These are phyloP conservation scores for Solanum hybrid DNA, from an alignment of 305 asterid genomes.

Conservation along the genomic window DNA sequence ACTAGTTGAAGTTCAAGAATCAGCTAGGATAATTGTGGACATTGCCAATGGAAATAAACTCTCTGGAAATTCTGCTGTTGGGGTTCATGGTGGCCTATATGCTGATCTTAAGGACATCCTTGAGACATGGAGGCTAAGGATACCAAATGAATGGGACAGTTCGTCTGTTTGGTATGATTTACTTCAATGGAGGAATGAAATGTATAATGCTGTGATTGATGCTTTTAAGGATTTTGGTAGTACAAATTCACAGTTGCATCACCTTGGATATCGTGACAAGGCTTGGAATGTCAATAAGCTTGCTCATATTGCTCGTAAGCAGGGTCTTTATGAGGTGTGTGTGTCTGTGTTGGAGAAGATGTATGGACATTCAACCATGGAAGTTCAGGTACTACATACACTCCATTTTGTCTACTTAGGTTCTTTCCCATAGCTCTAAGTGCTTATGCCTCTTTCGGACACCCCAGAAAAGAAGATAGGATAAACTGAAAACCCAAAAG, in stretches of 20 bases:
- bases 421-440: neutral
- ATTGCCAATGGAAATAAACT: conserved; percentile 85
- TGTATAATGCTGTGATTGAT: conserved; percentile 92
- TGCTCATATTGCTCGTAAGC: conserved; percentile 94
- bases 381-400: conserved; percentile 67
- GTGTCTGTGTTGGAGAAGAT: conserved; percentile 89
- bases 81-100: conserved; percentile 72
- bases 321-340: conserved; percentile 90
- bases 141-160: conserved; percentile 99
- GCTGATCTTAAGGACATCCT: conserved; percentile 99
- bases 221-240: conserved; percentile 83
- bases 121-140: conserved; percentile 98
- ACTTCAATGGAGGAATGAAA: conserved; percentile 99
- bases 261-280: conserved; percentile 98
- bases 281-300: conserved; percentile 99
- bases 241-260: conserved; percentile 86
- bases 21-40: conserved; percentile 85
- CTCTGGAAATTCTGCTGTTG: conserved; percentile 73
- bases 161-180: conserved; percentile 97
- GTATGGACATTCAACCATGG: conserved; percentile 99
- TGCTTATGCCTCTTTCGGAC: neutral
- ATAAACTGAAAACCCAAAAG: neutral
- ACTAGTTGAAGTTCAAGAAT: conserved; percentile 98
- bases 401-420: neutral
- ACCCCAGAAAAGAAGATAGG: neutral